Conservation (phyloP, 805 yeast species). For the Scheffersomyces spartinae region DNA sequence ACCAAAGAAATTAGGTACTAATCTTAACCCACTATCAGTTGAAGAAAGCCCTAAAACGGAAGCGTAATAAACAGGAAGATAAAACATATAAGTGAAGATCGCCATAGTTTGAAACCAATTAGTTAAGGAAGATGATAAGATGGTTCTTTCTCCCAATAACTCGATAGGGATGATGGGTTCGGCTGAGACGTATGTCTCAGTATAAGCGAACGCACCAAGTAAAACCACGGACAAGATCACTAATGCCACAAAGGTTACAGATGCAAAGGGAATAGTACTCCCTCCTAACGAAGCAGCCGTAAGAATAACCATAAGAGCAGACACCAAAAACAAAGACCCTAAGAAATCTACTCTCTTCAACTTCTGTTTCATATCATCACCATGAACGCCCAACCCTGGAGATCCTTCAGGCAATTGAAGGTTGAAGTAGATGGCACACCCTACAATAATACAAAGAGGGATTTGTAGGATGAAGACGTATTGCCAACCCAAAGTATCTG, state of each 20-base stretch:
- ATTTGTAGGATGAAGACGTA: constrained; percentile 29
- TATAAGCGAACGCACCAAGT: constrained; percentile 32
- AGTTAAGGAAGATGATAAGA: constrained; percentile 52
- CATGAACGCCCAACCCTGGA: constrained; percentile 41
- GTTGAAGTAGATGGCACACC: constrained; percentile 22
- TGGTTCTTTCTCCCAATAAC: constrained; percentile 46
- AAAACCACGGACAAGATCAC: constrained; percentile 21
- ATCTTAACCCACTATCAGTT: constrained; percentile 44
- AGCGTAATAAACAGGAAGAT: constrained; percentile 57
- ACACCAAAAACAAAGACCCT: constrained; percentile 54
- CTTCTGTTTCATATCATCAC: constrained; percentile 34
- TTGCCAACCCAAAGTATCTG: constrained; percentile 44
- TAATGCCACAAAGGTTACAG: constrained; percentile 25
- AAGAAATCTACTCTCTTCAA: constrained; percentile 51
- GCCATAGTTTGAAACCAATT: constrained; percentile 67
- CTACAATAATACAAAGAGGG: constrained; percentile 32
- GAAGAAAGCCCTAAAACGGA: constrained; percentile 43
- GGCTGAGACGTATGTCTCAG: constrained; percentile 38
- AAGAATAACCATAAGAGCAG: constrained; percentile 47
- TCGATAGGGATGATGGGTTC: constrained; percentile 62
- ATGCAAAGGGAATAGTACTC: constrained; percentile 35
- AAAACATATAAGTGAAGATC: constrained; percentile 50
- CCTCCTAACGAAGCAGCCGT: constrained; percentile 61
- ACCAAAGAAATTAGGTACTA: constrained; percentile 58
- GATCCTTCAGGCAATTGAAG: constrained; percentile 42